Evolutionary conservation across 495 filamentous ascomycete species (phyloP).

Genomic region (Trichoderma asperelloides): DNA sequence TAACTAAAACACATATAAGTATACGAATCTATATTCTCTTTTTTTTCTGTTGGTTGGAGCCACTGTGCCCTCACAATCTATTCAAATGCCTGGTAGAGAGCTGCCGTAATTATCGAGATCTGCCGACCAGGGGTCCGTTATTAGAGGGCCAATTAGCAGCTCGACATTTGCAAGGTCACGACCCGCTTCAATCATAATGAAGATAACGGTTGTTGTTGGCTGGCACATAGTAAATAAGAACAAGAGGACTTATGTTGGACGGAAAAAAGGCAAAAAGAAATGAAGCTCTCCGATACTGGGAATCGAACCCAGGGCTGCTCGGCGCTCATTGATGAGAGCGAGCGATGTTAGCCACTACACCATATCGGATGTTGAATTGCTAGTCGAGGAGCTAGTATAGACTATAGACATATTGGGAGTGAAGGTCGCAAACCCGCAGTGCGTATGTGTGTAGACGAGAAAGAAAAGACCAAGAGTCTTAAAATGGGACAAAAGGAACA

Average conservation of each 20-base stretch:
- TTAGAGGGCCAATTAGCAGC: neutral
- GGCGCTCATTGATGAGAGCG: slow-evolving; percentile 8
- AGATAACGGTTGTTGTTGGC: neutral
- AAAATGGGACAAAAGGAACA: no score
- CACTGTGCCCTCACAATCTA: no score
- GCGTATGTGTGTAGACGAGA: no score
- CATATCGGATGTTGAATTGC: neutral
- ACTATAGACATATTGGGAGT: neutral
- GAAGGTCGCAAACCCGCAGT: neutral
- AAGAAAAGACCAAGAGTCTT: no score
- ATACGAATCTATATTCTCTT: no score
- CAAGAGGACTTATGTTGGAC: neutral
- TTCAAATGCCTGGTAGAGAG: neutral
- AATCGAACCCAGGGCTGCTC: slow-evolving; percentile 8
- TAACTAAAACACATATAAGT: neutral
- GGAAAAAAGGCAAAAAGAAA: neutral
- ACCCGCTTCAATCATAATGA: neutral
- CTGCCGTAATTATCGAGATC: neutral
- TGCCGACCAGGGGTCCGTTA: neutral
- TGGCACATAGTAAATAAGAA: neutral
- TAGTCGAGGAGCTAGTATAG: neutral
- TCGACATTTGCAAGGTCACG: neutral
- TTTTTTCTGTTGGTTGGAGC: no score
- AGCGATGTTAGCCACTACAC: slow-evolving; percentile 7
- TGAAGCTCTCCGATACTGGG: neutral